Conservation (phyloP, 1,284 basidiomycete genomes). For the Salmacisia buchloeana region DNA sequence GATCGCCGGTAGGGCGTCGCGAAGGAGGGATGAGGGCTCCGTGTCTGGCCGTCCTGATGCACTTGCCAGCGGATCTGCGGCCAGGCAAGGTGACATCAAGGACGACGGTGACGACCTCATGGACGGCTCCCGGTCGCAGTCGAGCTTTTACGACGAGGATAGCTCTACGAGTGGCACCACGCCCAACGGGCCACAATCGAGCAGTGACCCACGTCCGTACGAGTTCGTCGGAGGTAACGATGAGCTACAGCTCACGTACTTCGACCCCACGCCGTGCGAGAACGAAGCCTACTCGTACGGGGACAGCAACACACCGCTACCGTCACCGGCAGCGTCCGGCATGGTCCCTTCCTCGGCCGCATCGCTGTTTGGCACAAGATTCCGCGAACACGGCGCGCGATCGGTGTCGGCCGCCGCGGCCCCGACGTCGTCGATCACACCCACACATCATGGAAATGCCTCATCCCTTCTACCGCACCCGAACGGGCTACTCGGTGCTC, state of each 20-base stretch:
- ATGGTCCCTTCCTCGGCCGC: neutral
- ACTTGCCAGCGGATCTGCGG: neutral
- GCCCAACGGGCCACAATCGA: too few species aligned
- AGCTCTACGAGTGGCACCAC: too few species aligned
- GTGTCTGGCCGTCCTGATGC: neutral
- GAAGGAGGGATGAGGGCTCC: neutral
- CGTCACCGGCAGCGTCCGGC: neutral
- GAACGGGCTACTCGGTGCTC: too few species aligned
- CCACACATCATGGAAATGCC: neutral
- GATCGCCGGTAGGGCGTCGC: neutral
- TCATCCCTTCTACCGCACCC: too few species aligned
- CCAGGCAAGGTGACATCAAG: neutral
- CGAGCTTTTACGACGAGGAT: neutral
- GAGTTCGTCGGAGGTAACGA: neutral
- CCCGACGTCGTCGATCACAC: neutral
- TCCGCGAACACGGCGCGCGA: neutral
- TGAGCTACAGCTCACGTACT: conserved; percentile 3
- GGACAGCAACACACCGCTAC: neutral
- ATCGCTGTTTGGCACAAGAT: neutral
- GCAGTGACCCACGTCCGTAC: too few species aligned
- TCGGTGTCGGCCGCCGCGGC: neutral
- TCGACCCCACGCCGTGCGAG: conserved; percentile 1
- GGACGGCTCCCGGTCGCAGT: neutral
- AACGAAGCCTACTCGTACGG: neutral
- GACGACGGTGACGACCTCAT: neutral